phyloP scores from a whole-genome alignment of 1,139 yeast species.

The Geotrichum klebahnii region DNA sequence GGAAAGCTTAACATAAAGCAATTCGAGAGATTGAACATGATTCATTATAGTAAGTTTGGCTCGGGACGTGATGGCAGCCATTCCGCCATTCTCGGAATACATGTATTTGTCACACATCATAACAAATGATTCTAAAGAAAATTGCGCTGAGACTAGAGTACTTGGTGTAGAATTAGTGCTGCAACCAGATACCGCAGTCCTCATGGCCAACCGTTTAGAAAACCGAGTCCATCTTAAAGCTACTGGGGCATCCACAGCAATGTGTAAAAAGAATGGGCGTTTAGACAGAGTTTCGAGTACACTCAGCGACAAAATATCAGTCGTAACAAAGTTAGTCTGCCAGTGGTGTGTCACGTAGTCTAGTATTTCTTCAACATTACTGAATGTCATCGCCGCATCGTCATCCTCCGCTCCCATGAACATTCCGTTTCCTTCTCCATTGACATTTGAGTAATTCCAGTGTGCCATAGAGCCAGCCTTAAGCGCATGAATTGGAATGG shows the following conservation, averaged over 20 bases:
- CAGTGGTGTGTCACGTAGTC: constrained; percentile 68
- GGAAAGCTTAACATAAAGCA: constrained; percentile 50
- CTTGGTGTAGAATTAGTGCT: constrained; percentile 1
- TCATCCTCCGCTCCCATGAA: neutral
- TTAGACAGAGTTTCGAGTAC: constrained; percentile 53
- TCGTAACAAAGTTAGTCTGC: constrained; percentile 59
- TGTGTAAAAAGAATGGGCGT: constrained; percentile 81
- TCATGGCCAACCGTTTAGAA: neutral
- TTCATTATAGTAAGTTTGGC: constrained; percentile 64
- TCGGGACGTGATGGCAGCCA: constrained; percentile 51
- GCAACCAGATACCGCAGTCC: neutral
- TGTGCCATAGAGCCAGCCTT: constrained; percentile 16
- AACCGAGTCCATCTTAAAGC: constrained; percentile 1
- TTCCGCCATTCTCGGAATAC: constrained; percentile 38
- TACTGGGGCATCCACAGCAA: constrained; percentile 75
- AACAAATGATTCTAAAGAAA: constrained; percentile 23
- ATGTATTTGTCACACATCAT: constrained; percentile 42
- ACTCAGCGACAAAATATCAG: constrained; percentile 46
- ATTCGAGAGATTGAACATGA: constrained; percentile 47
- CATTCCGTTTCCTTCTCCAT: neutral
- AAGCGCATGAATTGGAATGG: constrained; percentile 11
- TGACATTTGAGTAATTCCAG: neutral
- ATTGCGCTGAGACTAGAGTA: constrained; percentile 20
- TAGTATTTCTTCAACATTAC: constrained; percentile 47
- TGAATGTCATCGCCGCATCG: constrained; percentile 33